phyloP scores from a whole-genome alignment of 805 yeast genomes.

The Ogataea salicorniae region DNA sequence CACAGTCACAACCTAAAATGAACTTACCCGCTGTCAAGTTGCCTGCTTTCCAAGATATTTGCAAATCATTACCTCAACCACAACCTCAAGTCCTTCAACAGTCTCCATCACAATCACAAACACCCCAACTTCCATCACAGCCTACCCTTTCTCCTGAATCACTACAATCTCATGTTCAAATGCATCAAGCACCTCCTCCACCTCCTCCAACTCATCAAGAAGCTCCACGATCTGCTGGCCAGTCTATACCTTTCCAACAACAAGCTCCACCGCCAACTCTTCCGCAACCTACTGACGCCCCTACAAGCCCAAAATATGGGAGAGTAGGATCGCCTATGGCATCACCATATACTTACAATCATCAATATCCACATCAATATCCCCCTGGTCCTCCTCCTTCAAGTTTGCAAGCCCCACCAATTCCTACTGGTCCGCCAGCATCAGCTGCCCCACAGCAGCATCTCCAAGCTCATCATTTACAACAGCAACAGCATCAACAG shows the following conservation, averaged over 20 bases:
- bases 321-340: slow-evolving; percentile 4
- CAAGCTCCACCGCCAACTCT: neutral
- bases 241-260: neutral
- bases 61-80: slow-evolving; percentile 49
- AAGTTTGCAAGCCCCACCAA: neutral
- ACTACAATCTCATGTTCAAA: neutral
- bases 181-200: neutral
- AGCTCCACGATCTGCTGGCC: neutral
- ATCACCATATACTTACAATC: slow-evolving; percentile 5
- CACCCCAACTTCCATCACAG: neutral
- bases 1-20: slow-evolving; percentile 29
- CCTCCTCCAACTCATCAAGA: neutral
- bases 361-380: slow-evolving; percentile 1
- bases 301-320: slow-evolving; percentile 1
- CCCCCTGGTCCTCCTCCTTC: neutral
- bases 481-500: neutral
- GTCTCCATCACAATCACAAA: slow-evolving; percentile 8
- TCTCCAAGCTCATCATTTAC: too few relatives aligned
- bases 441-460: too few relatives aligned
- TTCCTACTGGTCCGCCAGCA: neutral
- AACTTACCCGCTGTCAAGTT: slow-evolving; percentile 64
- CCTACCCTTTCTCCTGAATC: too few relatives aligned
- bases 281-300: neutral
- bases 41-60: slow-evolving; percentile 74
- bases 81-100: slow-evolving; percentile 39